Evolutionary conservation across 805 yeast genomes (phyloP).

Genomic region (Candida khao-thaluensis): DNA sequence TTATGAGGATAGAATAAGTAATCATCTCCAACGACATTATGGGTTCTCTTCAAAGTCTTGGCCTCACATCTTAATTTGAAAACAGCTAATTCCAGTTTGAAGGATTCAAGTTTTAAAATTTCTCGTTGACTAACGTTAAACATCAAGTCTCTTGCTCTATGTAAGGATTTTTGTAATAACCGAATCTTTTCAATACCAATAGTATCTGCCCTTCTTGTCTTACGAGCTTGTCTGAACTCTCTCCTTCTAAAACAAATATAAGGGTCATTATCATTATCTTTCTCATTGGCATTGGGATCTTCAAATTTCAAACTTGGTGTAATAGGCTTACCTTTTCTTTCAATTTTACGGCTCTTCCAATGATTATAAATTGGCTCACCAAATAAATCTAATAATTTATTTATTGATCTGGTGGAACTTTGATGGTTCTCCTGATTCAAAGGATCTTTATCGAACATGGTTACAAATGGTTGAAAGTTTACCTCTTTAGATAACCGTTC

Average conservation of each 20-base stretch:
- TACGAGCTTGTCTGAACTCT: slow-evolving; percentile 92
- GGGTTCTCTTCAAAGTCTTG: slow-evolving; percentile 69
- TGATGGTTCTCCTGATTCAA: slow-evolving; percentile 21
- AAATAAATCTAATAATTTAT: slow-evolving; percentile 50
- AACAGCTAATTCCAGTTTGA: slow-evolving; percentile 61
- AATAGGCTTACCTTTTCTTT: slow-evolving; percentile 65
- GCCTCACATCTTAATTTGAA: slow-evolving; percentile 73
- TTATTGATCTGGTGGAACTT: slow-evolving; percentile 40
- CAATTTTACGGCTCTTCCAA: slow-evolving; percentile 76
- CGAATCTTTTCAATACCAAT: slow-evolving; percentile 84
- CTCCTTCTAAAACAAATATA: slow-evolving; percentile 94
- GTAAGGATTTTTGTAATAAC: slow-evolving; percentile 70
- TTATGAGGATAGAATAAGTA: slow-evolving; percentile 78
- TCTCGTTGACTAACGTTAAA: slow-evolving; percentile 75
- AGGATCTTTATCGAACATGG: slow-evolving; percentile 52
- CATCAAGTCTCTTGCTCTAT: slow-evolving; percentile 68
- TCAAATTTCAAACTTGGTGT: slow-evolving; percentile 80
- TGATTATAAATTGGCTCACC: slow-evolving; percentile 74
- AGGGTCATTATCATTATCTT: slow-evolving; percentile 87
- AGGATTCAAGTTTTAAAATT: slow-evolving; percentile 54
- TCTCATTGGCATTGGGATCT: slow-evolving; percentile 69
- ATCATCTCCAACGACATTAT: slow-evolving; percentile 80
- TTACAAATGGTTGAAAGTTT: slow-evolving; percentile 53
- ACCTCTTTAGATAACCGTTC: slow-evolving; percentile 56
- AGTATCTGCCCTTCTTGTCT: slow-evolving; percentile 91